Conservation (phyloP, 805 yeast genomes). For the Spathaspora sp. region DNA sequence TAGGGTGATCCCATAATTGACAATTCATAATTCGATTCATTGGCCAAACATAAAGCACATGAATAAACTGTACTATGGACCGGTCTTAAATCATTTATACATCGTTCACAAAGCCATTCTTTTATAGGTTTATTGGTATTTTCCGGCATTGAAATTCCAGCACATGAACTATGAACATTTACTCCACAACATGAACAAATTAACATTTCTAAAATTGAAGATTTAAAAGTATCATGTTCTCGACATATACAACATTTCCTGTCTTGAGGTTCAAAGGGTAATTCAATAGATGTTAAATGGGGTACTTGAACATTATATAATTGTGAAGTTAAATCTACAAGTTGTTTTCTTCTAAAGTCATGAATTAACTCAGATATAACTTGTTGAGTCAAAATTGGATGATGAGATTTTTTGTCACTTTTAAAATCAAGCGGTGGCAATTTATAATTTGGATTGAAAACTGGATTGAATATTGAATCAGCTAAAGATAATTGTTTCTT, state of each 20-base stretch:
- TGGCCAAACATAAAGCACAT: conserved; percentile 63
- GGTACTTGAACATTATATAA: conserved; percentile 16
- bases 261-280: conserved; percentile 20
- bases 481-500: conserved; percentile 7
- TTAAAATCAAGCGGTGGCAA: conserved; percentile 8
- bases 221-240: conserved; percentile 25
- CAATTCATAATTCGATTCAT: conserved; percentile 46
- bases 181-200: conserved; percentile 66
- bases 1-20: conserved; percentile 37
- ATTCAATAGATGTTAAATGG: conserved; percentile 8
- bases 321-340: conserved; percentile 23
- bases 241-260: conserved; percentile 60
- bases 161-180: conserved; percentile 66
- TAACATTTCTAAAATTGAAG: conserved; percentile 33
- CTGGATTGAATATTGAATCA: conserved; percentile 15
- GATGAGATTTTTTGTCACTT: conserved; percentile 1
- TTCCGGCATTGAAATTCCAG: conserved; percentile 41
- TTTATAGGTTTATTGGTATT: conserved; percentile 22
- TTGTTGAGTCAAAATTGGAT: not conserved
- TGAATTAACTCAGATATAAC: conserved; percentile 10
- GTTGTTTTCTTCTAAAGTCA: conserved; percentile 19
- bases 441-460: conserved; percentile 18
- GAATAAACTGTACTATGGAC: conserved; percentile 50
- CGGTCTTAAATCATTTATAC: conserved; percentile 69
- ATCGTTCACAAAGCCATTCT: conserved; percentile 79